Evolutionary conservation across 306 rosid species (phyloP).

Genomic region (Cotoneaster glaucophyllus): DNA sequence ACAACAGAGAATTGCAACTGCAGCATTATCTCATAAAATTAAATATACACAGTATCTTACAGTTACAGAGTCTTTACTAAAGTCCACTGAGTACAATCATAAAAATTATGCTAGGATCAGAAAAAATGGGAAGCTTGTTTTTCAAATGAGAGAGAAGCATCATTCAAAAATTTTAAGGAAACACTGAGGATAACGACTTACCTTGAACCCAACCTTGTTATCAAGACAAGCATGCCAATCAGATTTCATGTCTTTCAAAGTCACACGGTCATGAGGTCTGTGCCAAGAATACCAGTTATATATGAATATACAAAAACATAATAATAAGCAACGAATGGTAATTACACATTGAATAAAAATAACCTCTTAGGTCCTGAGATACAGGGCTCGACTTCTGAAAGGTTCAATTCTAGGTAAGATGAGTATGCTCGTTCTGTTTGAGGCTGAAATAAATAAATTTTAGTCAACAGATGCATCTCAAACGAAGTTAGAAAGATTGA

Average conservation of each 20-base stretch:
- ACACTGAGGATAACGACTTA: constrained; percentile 22
- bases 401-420: constrained; percentile 80
- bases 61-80: not conserved
- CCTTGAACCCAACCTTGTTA: constrained; percentile 95
- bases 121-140: not conserved
- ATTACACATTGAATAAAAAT: constrained; percentile 13
- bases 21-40: not conserved
- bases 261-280: constrained; percentile 92
- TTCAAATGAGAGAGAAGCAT: not conserved
- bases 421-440: constrained; percentile 88
- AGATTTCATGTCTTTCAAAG: constrained; percentile 78
- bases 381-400: constrained; percentile 76
- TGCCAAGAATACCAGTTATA: constrained; percentile 4
- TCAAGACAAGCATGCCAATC: constrained; percentile 95
- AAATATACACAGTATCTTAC: not conserved
- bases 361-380: constrained; percentile 96
- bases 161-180: not conserved
- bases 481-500: not conserved
- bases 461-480: constrained; percentile 24
- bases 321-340: not conserved
- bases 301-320: not conserved
- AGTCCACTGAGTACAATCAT: not conserved
- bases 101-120: not conserved
- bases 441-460: constrained; percentile 46
- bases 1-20: constrained; percentile 7